Base-by-base conservation (phyloP, 2,329 filamentous ascomycete species). In the Beauveria sp. region DNA sequence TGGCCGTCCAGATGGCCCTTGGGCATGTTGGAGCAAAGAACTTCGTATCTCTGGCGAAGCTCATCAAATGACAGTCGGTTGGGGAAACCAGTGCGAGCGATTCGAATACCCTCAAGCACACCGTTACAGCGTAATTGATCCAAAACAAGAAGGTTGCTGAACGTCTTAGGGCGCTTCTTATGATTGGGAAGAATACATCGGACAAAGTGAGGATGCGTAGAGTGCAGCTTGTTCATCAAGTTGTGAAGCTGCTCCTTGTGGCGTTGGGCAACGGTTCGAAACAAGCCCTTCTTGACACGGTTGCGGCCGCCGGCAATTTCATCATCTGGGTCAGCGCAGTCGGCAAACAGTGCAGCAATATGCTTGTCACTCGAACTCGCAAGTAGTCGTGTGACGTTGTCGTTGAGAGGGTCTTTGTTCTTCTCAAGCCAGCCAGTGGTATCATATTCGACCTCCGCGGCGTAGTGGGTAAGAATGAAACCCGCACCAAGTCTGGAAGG, bases 231-330 rank as follows among this genome's bases (percentile, higher is more conserved):
- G 16, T 83, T 81, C 95, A 99, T 99, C 62, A 99, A 78, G 64
- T 87, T 96, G n/a, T 92, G 90, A n/a, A 99, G 83, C 68, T 98
- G 93, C 73, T 99, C 95, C 75, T 99, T 99, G 79, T 99, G 95
- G 68, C 92, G 85, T 72, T 99, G 95, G 6, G 95, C 95, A 5
- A 96, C 96, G 0, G 95, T 99, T 38, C 95, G 87, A 82, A 99
- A 99, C 3, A 99, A 82, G 0, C 95, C 96, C 75, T 95, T 97
- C 79, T 99, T 99, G 62, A 99, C 93, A 24, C 93, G 85, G 70
- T 86, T 97, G 45, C 84, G 79, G 24, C 85, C 82, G 28, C 85
- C 85, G 10, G 85, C 86, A 18, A 74, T 69, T 24, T 90, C 89
- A 66, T 96, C 93, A 45, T 93, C 91, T 2, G 81, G 72, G 60